Base-by-base conservation (phyloP, 495 filamentous ascomycete species). In the Tuber microsphaerosporum region DNA sequence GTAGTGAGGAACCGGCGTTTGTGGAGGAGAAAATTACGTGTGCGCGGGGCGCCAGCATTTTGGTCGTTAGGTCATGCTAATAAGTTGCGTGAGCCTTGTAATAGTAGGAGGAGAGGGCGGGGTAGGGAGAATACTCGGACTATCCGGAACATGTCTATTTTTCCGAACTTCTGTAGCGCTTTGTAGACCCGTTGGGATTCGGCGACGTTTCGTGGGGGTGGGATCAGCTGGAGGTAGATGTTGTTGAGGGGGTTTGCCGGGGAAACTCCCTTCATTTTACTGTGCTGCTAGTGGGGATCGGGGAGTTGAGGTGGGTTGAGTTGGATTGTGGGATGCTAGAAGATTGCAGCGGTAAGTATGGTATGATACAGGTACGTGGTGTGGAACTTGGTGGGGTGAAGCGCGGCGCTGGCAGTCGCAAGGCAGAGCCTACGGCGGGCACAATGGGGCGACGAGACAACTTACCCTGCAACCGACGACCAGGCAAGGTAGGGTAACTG, bases 111-210 rank as follows among this genome's bases (percentile, higher is more conserved):
- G 14, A 39, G 71, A 46, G n/a, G 46, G 68, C 51, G 56, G 45
- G 39, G 39, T 1, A 41, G 39, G 70, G 71, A 16, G 81, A 84
- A 34, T 85, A 93, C 92, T 80, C 88, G 87, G 31, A 93, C 85
- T 79, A 88, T 90, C 83, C 90, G 89, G 85, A 93, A 97, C 76
- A 90, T 89, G 37, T 89, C 88, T 14, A 97, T 88, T 71, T 93
- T 89, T 72, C 92, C 93, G 83, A 91, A 92, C 81, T 87, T 87
- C 82, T 93, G 89, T 39, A 97, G 84, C 37, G 91, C 87, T 48
- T 87, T 86, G 39, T 96, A 86, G 44, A 97, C 85, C 43, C 90
- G 87, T 71, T 90, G 89, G 69, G 91, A 91, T 80, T 97, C 92
- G 37, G 85, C 81, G n/a, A 97, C 85, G 77, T 84, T 89, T 19